These are phyloP conservation scores for Candida vartiovaarae DNA, from an alignment of 805 yeast genomes.

Conservation along the genomic window DNA sequence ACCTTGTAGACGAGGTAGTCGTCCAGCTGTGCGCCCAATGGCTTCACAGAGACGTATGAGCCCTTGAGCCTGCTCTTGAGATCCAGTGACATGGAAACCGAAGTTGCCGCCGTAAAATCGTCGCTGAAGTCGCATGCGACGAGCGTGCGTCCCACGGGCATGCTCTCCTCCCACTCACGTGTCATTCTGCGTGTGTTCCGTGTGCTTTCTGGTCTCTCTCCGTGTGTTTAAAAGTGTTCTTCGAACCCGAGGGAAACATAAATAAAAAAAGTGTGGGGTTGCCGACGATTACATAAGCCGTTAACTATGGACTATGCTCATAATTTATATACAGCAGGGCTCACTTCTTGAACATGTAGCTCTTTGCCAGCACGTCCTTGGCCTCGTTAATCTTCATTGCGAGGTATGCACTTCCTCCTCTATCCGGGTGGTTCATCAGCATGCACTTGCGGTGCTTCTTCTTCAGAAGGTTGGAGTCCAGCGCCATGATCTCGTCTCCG, in stretches of 20 bases:
- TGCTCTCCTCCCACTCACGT: background rate
- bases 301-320: no score
- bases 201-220: no score
- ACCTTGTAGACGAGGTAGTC: conserved; percentile 9
- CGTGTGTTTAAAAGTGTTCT: background rate
- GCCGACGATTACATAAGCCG: no score
- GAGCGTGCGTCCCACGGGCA: background rate
- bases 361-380: conserved; percentile 68
- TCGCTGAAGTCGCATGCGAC: conserved; percentile 6
- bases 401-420: conserved; percentile 76
- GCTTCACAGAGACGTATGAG: conserved; percentile 14
- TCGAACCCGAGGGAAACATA: no score
- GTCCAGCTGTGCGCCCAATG: conserved; percentile 11
- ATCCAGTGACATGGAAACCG: conserved; percentile 6
- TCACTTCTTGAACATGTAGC: conserved; percentile 32
- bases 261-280: no score
- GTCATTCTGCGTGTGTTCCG: background rate
- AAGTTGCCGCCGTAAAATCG: conserved; percentile 2
- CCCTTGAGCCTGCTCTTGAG: background rate
- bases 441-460: conserved; percentile 68
- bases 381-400: conserved; percentile 87
- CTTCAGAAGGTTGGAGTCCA: conserved; percentile 46
- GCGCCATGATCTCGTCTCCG: conserved; percentile 44
- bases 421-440: conserved; percentile 83
- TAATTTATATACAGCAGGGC: no score